Evolutionary conservation across 345 rosid genomes (phyloP), one percentile per base, ranked within the genome.

Genomic region (Dovyalis caffra): DNA sequence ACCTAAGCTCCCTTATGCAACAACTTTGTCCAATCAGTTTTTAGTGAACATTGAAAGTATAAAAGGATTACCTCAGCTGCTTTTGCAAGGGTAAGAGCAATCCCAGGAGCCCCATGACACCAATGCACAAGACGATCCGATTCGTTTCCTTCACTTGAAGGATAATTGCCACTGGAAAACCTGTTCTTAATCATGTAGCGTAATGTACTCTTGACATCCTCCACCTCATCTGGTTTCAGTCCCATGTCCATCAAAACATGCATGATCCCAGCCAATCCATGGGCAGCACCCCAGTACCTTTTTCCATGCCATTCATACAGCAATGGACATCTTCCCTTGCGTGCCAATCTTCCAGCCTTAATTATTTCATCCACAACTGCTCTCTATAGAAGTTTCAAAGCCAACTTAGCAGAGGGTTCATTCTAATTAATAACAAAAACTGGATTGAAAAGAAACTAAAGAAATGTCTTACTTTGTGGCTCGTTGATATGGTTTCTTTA

Each of bases 221-320:
- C 91, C 37, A 80, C 80, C 75, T 87, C 91, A 78, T 86, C 84
- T 4, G 84, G 85, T 74, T 85, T 89, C 70, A 91, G 82, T 76
- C 88, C 87, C 86, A 85, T 82, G 87, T 87, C 86, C 89, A 91
- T 84, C 85, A 91, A 67, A 74, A 86, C 87, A 77, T 86, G 83
- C 85, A 91, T 84, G 76, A 89, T 91, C 35, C 95, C 91, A 21
- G 89, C 90, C 82, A 87, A 70, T 51, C 95, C 95, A 77, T 91
- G 90, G 8, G 91, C 91, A 74, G 95, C 91, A 33, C 95, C 93
- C 91, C 90, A 87, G 38, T 89, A 91, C 82, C 79, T 89, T 76
- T 83, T 86, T 16, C 95, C 90, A 73, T 91, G 91, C 95, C 93
- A 91, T 81, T 91, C 93, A 80, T 84, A 86, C 95, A 89, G 89